Percentiles rank a stretch among this genome's conserved stretches.
phyloP scores from a whole-genome alignment of 306 rosid species.

The Neltuma alba region DNA sequence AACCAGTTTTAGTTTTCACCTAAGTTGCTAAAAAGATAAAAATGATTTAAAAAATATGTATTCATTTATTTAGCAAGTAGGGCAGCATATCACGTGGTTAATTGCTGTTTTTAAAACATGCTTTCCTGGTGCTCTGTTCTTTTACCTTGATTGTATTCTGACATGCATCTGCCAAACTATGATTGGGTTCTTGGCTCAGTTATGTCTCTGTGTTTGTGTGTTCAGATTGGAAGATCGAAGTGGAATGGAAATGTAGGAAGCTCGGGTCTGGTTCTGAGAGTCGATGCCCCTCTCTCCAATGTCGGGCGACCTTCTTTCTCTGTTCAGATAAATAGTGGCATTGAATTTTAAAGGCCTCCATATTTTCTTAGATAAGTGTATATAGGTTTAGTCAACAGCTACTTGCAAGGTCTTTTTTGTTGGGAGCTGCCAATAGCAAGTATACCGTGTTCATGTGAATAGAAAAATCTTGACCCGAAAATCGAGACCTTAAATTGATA shows the following conservation, averaged over 20 bases:
- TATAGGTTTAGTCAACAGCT: constrained; percentile 46
- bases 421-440: constrained; percentile 10
- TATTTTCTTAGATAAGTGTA: constrained; percentile 52
- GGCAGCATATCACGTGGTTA: not conserved
- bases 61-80: not conserved
- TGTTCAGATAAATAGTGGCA: constrained; percentile 84
- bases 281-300: constrained; percentile 71
- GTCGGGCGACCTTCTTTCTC: constrained; percentile 79
- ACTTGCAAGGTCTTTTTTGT: not conserved
- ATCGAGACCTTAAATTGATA: too few species aligned
- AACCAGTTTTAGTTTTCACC: not conserved
- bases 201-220: not conserved
- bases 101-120: not conserved
- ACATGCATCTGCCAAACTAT: not conserved
- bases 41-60: not conserved
- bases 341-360: constrained; percentile 64
- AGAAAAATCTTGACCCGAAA: constrained; percentile 18
- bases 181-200: constrained; percentile 6
- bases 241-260: constrained; percentile 96
- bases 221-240: constrained; percentile 93
- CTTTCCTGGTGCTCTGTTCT: not conserved
- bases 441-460: constrained; percentile 40
- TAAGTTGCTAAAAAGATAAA: not conserved
- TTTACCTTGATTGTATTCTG: not conserved
- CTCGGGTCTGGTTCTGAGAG: constrained; percentile 81